A percentile compares a stretch with the other conserved stretches of the same genome.
Conservation (phyloP, 768 basidiomycete genomes). For the Galerina marginata region DNA sequence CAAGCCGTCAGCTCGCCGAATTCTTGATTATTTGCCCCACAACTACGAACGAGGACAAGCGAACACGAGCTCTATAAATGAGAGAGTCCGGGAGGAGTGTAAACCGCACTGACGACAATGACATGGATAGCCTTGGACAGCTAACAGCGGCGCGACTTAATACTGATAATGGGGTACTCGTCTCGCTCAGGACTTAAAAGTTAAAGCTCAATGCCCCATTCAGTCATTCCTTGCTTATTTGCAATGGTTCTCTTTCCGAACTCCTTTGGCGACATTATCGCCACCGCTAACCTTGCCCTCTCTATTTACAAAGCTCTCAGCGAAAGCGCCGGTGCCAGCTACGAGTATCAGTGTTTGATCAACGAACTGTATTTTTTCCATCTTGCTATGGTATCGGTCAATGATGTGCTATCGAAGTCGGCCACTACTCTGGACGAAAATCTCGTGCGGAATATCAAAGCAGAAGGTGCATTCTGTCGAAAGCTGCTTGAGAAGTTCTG, state of each 20-base stretch:
- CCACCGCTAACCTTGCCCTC: neutral
- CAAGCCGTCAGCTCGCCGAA: too few species aligned
- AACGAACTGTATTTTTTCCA: slow-evolving; percentile 5
- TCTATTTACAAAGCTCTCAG: slow-evolving; percentile 12
- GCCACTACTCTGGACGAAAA: neutral
- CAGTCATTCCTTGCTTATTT: too few species aligned
- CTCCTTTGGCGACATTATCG: slow-evolving; percentile 13
- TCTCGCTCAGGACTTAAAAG: too few species aligned
- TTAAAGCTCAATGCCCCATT: too few species aligned
- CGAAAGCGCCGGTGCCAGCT: slow-evolving; percentile 1
- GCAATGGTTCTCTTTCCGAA: neutral
- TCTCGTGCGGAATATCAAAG: neutral
- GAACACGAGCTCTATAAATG: too few species aligned
- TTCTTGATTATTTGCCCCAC: too few species aligned
- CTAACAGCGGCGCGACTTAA: too few species aligned
- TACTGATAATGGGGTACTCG: too few species aligned
- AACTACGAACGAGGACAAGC: too few species aligned
- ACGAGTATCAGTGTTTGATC: slow-evolving; percentile 8
- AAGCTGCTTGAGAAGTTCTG: neutral
- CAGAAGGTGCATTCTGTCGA: neutral
- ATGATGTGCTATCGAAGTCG: neutral
- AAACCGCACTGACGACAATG: too few species aligned
- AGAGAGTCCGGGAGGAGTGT: too few species aligned
- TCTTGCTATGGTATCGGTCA: neutral
- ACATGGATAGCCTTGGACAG: too few species aligned